phyloP scores from a whole-genome alignment of 2,329 filamentous ascomycete species.

The Microdochium trichocladiopsis region DNA sequence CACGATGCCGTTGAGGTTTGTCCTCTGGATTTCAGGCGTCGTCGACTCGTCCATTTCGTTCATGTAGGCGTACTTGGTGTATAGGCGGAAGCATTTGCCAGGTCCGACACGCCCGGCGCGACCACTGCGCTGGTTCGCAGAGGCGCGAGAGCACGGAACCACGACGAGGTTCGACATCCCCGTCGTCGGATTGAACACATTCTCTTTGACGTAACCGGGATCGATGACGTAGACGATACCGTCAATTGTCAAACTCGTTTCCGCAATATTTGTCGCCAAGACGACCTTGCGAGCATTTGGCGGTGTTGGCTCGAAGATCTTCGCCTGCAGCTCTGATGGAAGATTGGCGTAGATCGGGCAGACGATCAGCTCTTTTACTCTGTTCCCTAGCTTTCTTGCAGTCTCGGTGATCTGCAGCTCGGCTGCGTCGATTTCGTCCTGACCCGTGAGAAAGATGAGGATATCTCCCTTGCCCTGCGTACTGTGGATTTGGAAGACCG shows the following conservation, averaged over 20 bases:
- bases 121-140: conserved; percentile 86
- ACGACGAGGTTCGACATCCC: conserved; percentile 91
- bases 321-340: conserved; percentile 81
- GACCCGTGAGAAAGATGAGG: conserved; percentile 87
- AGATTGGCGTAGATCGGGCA: conserved; percentile 93
- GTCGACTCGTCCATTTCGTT: conserved; percentile 92
- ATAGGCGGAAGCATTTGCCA: conserved; percentile 88
- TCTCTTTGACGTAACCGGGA: conserved; percentile 91
- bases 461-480: conserved; percentile 83
- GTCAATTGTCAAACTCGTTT: conserved; percentile 92
- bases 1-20: conserved; percentile 78
- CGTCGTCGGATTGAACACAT: conserved; percentile 83
- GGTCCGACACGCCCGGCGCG: conserved; percentile 88
- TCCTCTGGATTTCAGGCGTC: conserved; percentile 87
- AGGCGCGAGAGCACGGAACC: conserved; percentile 84
- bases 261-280: conserved; percentile 92
- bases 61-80: conserved; percentile 89
- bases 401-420: conserved; percentile 82
- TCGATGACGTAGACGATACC: conserved; percentile 96
- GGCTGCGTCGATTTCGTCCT: conserved; percentile 91
- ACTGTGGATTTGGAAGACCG: conserved; percentile 90
- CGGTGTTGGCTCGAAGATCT: conserved; percentile 92
- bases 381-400: conserved; percentile 74
- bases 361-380: conserved; percentile 80
- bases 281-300: conserved; percentile 83